A percentile compares a stretch with the other conserved stretches of the same genome.
Evolutionary conservation across 108 stramenopile genomes (phyloP).

Genomic region (Conticribra guillardii): DNA sequence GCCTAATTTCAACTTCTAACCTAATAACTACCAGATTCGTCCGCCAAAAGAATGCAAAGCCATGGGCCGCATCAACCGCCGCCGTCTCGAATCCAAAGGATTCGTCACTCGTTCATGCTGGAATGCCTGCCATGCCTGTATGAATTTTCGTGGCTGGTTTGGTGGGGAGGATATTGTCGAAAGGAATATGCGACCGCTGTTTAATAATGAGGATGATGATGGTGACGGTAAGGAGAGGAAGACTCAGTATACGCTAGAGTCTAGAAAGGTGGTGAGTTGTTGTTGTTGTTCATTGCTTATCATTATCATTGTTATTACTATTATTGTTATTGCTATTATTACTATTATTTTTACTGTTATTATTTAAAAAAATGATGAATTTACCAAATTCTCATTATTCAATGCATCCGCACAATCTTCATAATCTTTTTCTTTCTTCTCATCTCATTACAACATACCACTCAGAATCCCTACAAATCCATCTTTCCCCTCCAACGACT

Average conservation of each 20-base stretch:
- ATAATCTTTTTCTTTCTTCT: background rate
- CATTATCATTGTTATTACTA: background rate
- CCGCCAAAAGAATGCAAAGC: conserved; percentile 4
- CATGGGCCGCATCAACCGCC: conserved; percentile 8
- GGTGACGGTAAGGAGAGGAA: too few relatives aligned
- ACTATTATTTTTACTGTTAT: too few relatives aligned
- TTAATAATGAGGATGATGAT: background rate
- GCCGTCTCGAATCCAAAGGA: conserved; percentile 9
- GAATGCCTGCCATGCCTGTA: background rate
- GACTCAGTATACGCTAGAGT: background rate
- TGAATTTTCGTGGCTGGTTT: background rate
- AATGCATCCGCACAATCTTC: background rate
- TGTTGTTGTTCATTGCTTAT: background rate
- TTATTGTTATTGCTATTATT: too few relatives aligned
- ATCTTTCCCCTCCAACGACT: background rate
- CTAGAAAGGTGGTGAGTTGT: background rate
- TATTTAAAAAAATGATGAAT: too few relatives aligned
- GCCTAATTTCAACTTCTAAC: too few relatives aligned
- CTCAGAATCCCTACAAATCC: background rate
- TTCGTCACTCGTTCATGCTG: background rate
- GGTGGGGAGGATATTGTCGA: background rate
- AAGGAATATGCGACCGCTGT: background rate
- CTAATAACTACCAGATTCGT: too few relatives aligned
- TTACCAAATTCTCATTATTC: too few relatives aligned
- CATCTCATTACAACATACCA: too few relatives aligned